A percentile compares a stretch with the other conserved stretches of the same genome.
Conservation (phyloP, 1,139 yeast genomes). For the Suhomyces chickasaworum region DNA sequence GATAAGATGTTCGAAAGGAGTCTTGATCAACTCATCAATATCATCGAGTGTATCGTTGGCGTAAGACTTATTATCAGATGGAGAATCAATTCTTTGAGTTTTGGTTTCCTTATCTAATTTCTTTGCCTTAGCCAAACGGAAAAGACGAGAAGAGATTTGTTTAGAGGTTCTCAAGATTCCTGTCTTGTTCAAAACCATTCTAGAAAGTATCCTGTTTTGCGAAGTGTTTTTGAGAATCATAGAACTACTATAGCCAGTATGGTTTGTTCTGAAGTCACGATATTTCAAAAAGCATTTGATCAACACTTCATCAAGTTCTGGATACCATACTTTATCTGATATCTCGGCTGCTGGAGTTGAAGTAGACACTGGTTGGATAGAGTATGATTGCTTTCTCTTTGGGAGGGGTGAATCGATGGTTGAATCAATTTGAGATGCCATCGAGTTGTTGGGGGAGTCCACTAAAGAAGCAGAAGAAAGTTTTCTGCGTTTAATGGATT, state of each 20-base stretch:
- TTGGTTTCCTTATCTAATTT: constrained; percentile 20
- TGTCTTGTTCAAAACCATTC: constrained; percentile 44
- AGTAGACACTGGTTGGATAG: constrained; percentile 1
- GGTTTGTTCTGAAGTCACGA: constrained; percentile 35
- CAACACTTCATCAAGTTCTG: constrained; percentile 40
- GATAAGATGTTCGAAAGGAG: constrained; percentile 18
- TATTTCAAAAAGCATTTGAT: constrained; percentile 41
- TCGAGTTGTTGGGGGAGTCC: constrained; percentile 40
- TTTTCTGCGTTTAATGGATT: constrained; percentile 17
- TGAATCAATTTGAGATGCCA: constrained; percentile 42
- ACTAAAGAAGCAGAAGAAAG: constrained; percentile 15
- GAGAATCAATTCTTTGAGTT: constrained; percentile 14
- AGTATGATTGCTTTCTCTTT: constrained; percentile 15
- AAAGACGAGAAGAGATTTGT: constrained; percentile 39
- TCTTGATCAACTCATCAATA: constrained; percentile 19
- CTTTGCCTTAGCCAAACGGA: constrained; percentile 22
- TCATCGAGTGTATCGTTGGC: constrained; percentile 13
- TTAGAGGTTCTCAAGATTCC: constrained; percentile 42
- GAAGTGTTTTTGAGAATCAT: constrained; percentile 34
- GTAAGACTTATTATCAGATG: constrained; percentile 10
- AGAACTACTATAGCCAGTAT: constrained; percentile 24
- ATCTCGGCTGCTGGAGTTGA: constrained; percentile 7
- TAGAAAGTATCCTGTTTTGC: constrained; percentile 45
- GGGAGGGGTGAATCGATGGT: constrained; percentile 38
- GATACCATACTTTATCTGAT: constrained; percentile 38